Base-by-base conservation (phyloP, 2,329 filamentous ascomycete genomes). In the Dothideomycetes sp. region DNA sequence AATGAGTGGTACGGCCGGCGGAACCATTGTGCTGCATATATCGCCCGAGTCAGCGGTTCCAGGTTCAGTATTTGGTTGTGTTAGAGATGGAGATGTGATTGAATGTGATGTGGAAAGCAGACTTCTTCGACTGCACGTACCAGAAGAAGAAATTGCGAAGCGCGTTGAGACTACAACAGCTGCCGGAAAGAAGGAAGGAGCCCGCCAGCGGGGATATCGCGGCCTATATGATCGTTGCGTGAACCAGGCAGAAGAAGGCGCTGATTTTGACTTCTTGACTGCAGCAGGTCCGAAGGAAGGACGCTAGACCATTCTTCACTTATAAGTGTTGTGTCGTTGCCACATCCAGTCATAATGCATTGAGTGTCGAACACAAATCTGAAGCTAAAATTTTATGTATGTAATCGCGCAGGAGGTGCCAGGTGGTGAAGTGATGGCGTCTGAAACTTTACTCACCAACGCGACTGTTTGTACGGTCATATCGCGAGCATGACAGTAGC, bases 241-340 rank as follows among this genome's bases (percentile, higher is more conserved):
- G 0, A 78, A 74, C 13, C 74, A 78, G 53, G 76, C 76, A 0
- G 65, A 79, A 46, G 50, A 66, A 2, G 76, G 76, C 0, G 73
- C 67, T 0, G 75, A 80, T 52, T 80, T 80, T 57, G 74, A 74
- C 46, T 80, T 80, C 43, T 55, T 80, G 40, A 76, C 53, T 7
- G 54, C 55, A 13, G 22, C 23, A 27, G 38, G 38, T n/a, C 38
- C 38, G 18, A n/a, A n/a, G n/a, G n/a, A n/a, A n/a, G n/a, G n/a
- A n/a, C n/a, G n/a, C n/a, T n/a, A n/a, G n/a, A n/a, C n/a, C n/a
- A n/a, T n/a, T n/a, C n/a, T n/a, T n/a, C n/a, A n/a, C n/a, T n/a
- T n/a, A n/a, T n/a, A n/a, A n/a, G n/a, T n/a, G n/a, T n/a, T n/a
- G n/a, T n/a, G n/a, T n/a, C n/a, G n/a, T n/a, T n/a, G n/a, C n/a